These are phyloP conservation scores for Colletotrichum somersetense DNA, from an alignment of 2,329 filamentous ascomycete genomes.

Conservation along the genomic window DNA sequence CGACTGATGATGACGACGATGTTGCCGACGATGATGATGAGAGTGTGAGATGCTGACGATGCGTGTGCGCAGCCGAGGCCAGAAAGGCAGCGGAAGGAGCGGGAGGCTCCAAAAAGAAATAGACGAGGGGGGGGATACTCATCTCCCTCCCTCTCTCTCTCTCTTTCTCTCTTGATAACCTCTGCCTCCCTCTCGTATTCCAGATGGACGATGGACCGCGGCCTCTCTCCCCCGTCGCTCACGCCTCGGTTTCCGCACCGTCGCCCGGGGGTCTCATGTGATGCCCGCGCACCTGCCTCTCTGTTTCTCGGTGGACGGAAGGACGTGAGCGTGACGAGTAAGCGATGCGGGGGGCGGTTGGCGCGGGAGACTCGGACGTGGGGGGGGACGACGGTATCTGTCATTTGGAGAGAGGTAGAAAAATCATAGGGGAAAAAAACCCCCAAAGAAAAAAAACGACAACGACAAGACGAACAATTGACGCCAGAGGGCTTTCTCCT, in stretches of 20 bases:
- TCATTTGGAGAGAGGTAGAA: neutral
- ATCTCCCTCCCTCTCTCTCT: no score
- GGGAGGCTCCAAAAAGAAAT: slow-evolving; percentile 46
- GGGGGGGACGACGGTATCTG: neutral
- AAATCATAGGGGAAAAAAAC: neutral
- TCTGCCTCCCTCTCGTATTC: neutral
- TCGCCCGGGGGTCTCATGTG: neutral
- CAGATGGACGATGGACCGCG: neutral
- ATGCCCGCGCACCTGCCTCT: neutral
- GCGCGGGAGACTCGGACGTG: neutral
- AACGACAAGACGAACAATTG: neutral
- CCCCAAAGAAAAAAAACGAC: neutral
- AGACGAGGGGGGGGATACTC: neutral
- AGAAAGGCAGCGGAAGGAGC: slow-evolving; percentile 57
- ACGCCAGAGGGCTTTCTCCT: neutral
- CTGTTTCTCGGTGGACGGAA: neutral
- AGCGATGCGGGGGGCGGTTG: neutral
- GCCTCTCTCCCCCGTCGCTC: neutral
- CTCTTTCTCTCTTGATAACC: no score
- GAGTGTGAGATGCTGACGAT: slow-evolving; percentile 22
- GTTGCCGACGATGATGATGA: neutral
- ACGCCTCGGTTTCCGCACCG: neutral
- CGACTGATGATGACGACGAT: neutral
- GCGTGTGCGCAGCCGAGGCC: slow-evolving; percentile 60
- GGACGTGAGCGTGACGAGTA: neutral